Conservation (phyloP, 345 rosid species). For the Populus euphratica region DNA sequence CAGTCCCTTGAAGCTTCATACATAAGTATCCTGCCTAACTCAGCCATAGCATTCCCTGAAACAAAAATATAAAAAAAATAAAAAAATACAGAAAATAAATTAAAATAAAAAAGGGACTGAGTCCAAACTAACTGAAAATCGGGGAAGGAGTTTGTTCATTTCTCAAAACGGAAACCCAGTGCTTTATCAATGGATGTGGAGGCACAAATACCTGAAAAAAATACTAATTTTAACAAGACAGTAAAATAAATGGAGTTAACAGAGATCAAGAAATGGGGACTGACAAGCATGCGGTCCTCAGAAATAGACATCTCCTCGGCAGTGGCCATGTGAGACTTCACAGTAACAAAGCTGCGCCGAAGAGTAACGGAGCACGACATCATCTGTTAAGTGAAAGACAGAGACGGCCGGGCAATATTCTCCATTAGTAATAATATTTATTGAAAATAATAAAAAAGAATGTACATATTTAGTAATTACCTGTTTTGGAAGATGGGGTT, state of each 20-base stretch:
- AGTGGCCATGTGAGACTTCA: constrained; percentile 47
- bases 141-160: constrained; percentile 83
- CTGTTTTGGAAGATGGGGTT: constrained; percentile 15
- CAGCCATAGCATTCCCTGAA: constrained; percentile 84
- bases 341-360: constrained; percentile 40
- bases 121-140: constrained; percentile 52
- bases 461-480: constrained; percentile 13
- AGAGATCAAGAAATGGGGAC: constrained; percentile 7
- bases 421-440: too few relatives aligned
- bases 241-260: not conserved
- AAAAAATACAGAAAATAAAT: not conserved
- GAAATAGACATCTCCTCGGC: constrained; percentile 57
- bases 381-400: constrained; percentile 33
- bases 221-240: not conserved
- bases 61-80: not conserved
- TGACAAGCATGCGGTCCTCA: constrained; percentile 72
- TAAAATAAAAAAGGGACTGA: constrained; percentile 15
- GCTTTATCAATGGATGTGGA: constrained; percentile 90
- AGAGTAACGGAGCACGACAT: constrained; percentile 37
- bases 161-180: constrained; percentile 83
- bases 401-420: too few relatives aligned
- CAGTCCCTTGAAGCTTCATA: constrained; percentile 94
- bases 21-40: constrained; percentile 79
- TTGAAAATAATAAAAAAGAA: too few relatives aligned
- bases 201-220: constrained; percentile 74